A percentile compares a stretch with the other conserved stretches of the same genome.
Evolutionary conservation across 139 green algal genomes (phyloP).

Genomic region (Pleodorina starrii): DNA sequence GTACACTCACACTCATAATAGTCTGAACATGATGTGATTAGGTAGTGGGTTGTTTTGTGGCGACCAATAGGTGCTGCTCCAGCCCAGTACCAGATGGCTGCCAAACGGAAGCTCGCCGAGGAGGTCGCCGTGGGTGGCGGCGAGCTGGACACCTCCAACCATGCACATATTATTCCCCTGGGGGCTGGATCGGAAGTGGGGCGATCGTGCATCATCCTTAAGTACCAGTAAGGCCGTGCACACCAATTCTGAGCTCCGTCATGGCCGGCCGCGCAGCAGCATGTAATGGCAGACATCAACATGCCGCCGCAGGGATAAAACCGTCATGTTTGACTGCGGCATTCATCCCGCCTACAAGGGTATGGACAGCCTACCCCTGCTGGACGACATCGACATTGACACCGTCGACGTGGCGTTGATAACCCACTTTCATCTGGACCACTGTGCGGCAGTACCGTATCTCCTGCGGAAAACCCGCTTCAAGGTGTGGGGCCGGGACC

Average conservation of each 20-base stretch:
- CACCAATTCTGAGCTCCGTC: no score
- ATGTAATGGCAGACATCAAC: not conserved
- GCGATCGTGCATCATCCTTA: slow-evolving; percentile 93
- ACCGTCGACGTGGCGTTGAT: slow-evolving; percentile 94
- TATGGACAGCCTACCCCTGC: slow-evolving; percentile 89
- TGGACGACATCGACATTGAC: slow-evolving; percentile 84
- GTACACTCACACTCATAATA: no score
- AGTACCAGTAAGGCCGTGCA: slow-evolving; percentile 92
- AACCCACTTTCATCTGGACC: slow-evolving; percentile 99
- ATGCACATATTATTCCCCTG: slow-evolving; percentile 85
- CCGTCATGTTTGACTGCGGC: slow-evolving; percentile 96
- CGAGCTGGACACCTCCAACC: slow-evolving; percentile 36
- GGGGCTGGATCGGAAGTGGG: slow-evolving; percentile 97
- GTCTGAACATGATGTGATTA: no score
- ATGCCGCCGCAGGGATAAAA: slow-evolving; percentile 76
- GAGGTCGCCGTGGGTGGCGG: not conserved
- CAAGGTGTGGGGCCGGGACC: no score
- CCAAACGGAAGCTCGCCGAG: slow-evolving; percentile 20
- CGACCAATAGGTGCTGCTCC: not conserved
- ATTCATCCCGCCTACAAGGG: slow-evolving; percentile 95
- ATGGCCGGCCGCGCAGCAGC: slow-evolving; percentile 4
- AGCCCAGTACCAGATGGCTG: not conserved
- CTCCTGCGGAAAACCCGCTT: slow-evolving; percentile 86
- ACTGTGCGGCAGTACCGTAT: slow-evolving; percentile 96
- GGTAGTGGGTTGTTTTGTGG: no score